Conservation (phyloP, 106 monocot species). For the Iris macrosiphon region DNA sequence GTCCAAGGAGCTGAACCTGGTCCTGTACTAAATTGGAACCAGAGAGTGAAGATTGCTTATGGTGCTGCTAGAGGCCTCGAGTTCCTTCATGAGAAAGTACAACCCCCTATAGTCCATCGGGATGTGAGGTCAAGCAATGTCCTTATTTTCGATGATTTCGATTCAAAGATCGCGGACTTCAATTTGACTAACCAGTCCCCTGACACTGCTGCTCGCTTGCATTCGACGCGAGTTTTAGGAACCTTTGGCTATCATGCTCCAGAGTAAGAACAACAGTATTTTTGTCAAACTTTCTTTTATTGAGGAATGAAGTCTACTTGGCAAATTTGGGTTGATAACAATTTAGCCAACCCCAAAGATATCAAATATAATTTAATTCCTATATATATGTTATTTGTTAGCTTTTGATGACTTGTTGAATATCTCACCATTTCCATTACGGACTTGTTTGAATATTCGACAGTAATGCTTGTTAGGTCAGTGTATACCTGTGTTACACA, state of each 20-base stretch:
- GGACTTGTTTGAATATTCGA: too few species aligned
- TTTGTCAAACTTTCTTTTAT: neutral
- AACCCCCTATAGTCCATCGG: conserved; percentile 45
- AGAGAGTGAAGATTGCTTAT: conserved; percentile 54
- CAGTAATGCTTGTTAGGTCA: too few species aligned
- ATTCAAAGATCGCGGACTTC: conserved; percentile 35
- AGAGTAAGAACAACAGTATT: too few species aligned
- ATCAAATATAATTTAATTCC: too few species aligned
- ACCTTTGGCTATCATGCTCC: conserved; percentile 56
- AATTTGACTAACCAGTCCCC: conserved; percentile 34
- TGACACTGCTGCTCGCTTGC: conserved; percentile 33
- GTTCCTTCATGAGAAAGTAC: conserved; percentile 53
- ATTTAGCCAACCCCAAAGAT: too few species aligned
- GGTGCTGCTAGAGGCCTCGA: conserved; percentile 62
- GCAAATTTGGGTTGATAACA: too few species aligned
- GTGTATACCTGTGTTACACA: too few species aligned
- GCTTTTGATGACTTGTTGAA: too few species aligned
- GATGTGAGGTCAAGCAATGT: conserved; percentile 62
- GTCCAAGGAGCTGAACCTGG: conserved; percentile 43
- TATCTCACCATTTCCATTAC: too few species aligned
- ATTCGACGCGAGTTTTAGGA: conserved; percentile 37
- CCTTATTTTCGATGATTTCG: conserved; percentile 37
- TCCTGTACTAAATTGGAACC: conserved; percentile 36
- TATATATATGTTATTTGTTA: too few species aligned
- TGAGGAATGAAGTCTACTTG: too few species aligned